phyloP scores from a whole-genome alignment of 2,329 filamentous ascomycete species.

The Bipolaris victoriae region DNA sequence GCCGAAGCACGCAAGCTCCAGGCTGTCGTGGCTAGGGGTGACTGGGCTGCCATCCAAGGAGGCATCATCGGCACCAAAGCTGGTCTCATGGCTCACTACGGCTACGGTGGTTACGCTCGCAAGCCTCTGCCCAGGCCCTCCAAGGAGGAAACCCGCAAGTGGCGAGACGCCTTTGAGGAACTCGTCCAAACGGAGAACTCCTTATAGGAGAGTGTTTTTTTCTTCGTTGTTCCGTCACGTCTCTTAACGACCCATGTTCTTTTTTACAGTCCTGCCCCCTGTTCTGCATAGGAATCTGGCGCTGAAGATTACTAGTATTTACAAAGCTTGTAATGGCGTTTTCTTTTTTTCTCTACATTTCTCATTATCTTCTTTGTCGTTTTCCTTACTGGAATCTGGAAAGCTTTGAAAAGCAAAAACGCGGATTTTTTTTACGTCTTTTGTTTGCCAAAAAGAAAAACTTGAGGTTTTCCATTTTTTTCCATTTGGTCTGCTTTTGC shows the following conservation, averaged over 20 bases:
- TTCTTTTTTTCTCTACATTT: constrained; percentile 12
- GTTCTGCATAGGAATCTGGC: constrained; percentile 32
- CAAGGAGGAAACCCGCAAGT: constrained; percentile 50
- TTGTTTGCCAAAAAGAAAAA: too few relatives aligned
- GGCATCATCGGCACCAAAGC: constrained; percentile 74
- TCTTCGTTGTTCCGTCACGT: not conserved
- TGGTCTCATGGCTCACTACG: constrained; percentile 65
- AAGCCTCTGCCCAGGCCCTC: constrained; percentile 62
- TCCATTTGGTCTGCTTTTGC: not conserved
- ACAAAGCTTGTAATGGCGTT: constrained; percentile 37
- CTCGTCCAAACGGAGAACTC: constrained; percentile 52
- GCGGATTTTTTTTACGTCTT: not conserved
- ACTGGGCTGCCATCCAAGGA: constrained; percentile 73
- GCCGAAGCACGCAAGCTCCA: constrained; percentile 69
- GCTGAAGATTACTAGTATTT: constrained; percentile 28
- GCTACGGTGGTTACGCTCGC: constrained; percentile 68
- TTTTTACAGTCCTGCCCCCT: constrained; percentile 1
- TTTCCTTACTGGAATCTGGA: constrained; percentile 9
- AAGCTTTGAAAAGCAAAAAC: not conserved
- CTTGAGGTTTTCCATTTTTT: not conserved
- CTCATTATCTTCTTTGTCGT: not conserved
- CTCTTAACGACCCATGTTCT: too few relatives aligned
- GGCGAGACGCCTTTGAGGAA: constrained; percentile 54
- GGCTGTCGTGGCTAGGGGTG: constrained; percentile 68
- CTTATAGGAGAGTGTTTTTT: constrained; percentile 22